Base-by-base conservation (phyloP, 139 green algal species). In the Raphidocelis subcapitata region DNA sequence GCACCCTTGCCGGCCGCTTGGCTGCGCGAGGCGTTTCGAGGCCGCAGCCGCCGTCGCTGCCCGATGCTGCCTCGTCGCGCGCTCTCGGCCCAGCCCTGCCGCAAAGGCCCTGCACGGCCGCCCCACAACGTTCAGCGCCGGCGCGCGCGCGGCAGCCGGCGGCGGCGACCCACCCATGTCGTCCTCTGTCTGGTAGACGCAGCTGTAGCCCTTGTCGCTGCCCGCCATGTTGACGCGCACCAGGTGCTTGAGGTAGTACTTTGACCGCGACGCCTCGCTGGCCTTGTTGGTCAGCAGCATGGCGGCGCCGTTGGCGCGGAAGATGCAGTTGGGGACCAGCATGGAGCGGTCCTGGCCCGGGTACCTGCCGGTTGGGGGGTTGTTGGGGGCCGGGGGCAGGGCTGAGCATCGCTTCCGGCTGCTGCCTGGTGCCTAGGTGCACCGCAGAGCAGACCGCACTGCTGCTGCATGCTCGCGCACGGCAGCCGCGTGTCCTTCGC, bases 261-360 rank as follows among this genome's bases (percentile, higher is more conserved):
- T 89, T 59, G 84, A 60, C 21, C 60, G 60, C 29, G 31, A 37
- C 4, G 41, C 37, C 4, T 75, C 69, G 10, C 32, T 62, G 61
- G 57, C 37, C 37, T 75, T 75, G 41, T 75, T 75, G 41, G 86
- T 91, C 21, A 97, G 83, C 36, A 97, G 46, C 65, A 95, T 82
- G 24, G 93, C 93, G 23, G 89, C 85, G 24, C 86, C 88, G 0
- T 93, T 93, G 55, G 96, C 74, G 52, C 92, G 87, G 87, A 97
- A 97, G 26, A 97, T 84, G 83, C 83, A 93, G 83, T 97, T 97
- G 62, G 92, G 92, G 69, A 97, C 91, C 49, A 97, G 81, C 92
- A 97, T 97, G 68, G 89, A 94, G 32, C 86, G 76, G 33, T 92
- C 70, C 62, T 95, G 95, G 78, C 92, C 92, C 71, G 91, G 92